phyloP scores from a whole-genome alignment of 2,329 filamentous ascomycete genomes.

The Colletotrichum godetiae region DNA sequence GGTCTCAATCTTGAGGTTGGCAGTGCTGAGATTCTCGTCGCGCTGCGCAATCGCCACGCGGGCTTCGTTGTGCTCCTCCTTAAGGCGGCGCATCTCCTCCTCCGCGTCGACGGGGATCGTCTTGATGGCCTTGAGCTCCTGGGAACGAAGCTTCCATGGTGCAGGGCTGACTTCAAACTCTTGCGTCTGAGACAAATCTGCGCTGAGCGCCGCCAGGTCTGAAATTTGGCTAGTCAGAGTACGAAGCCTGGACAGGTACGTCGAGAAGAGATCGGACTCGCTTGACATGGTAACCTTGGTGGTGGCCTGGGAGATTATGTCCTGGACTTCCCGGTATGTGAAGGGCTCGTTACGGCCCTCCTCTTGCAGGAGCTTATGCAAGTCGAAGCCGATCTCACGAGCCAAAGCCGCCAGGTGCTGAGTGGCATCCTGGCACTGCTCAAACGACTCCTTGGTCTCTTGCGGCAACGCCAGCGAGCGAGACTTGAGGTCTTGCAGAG shows the following conservation, averaged over 20 bases:
- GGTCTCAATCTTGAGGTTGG: conserved; percentile 92
- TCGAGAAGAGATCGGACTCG: conserved; percentile 77
- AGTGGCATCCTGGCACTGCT: conserved; percentile 73
- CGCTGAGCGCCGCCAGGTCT: conserved; percentile 77
- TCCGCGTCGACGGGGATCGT: conserved; percentile 84
- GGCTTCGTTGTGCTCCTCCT: conserved; percentile 82
- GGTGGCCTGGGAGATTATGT: conserved; percentile 69
- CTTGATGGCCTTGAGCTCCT: conserved; percentile 86
- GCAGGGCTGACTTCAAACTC: conserved; percentile 82
- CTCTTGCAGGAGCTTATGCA: conserved; percentile 76
- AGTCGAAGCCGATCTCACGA: conserved; percentile 72
- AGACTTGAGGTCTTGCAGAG: conserved; percentile 80
- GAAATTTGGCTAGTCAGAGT: conserved; percentile 72
- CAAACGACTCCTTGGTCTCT: conserved; percentile 76
- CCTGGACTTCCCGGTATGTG: conserved; percentile 74
- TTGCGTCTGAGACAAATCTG: conserved; percentile 77
- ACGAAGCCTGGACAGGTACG: conserved; percentile 75
- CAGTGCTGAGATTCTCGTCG: conserved; percentile 86
- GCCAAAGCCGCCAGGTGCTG: conserved; percentile 74
- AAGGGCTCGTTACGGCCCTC: conserved; percentile 77
- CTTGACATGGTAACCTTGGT: conserved; percentile 61
- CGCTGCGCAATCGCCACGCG: conserved; percentile 77
- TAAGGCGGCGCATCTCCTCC: conserved; percentile 83
- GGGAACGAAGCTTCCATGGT: conserved; percentile 86
- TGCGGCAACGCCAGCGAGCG: conserved; percentile 79